These are phyloP conservation scores for Mesotaenium endlicherianum DNA, from an alignment of 139 green algal genomes.

Conservation along the genomic window DNA sequence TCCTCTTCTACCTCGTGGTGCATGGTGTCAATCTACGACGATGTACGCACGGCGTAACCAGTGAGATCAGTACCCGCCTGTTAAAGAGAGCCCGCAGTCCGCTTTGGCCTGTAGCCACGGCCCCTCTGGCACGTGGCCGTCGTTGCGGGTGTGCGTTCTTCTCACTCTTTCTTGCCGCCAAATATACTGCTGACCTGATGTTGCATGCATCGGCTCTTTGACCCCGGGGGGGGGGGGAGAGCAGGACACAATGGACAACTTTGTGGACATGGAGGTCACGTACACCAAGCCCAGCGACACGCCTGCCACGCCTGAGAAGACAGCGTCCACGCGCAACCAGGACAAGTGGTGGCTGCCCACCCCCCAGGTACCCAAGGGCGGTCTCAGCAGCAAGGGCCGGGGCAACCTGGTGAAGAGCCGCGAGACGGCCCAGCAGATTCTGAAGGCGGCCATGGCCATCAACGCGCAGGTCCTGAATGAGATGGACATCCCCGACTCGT, in stretches of 20 bases:
- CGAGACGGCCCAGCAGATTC: constrained; percentile 17
- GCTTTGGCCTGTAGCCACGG: no score
- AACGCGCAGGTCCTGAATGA: constrained; percentile 34
- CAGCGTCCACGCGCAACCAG: neutral
- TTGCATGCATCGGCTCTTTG: no score
- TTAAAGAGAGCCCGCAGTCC: no score
- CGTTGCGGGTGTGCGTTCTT: neutral
- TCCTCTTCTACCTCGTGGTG: no score
- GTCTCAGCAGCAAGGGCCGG: neutral
- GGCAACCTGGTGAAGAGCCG: constrained; percentile 2
- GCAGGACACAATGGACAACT: neutral
- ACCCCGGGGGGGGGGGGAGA: neutral
- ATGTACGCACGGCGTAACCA: no score
- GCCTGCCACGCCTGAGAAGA: neutral
- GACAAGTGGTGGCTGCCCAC: constrained; percentile 21
- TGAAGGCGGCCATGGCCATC: constrained; percentile 37
- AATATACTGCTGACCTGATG: neutral
- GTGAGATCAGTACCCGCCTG: no score
- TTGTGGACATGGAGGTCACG: neutral
- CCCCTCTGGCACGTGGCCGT: no score
- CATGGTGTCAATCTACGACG: no score
- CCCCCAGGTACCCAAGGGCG: neutral
- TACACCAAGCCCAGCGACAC: neutral
- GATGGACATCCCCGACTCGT: constrained; percentile 21
- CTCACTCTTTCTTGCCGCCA: neutral